Evolutionary conservation across 768 basidiomycete genomes (phyloP).

Genomic region (Suillus lakei): DNA sequence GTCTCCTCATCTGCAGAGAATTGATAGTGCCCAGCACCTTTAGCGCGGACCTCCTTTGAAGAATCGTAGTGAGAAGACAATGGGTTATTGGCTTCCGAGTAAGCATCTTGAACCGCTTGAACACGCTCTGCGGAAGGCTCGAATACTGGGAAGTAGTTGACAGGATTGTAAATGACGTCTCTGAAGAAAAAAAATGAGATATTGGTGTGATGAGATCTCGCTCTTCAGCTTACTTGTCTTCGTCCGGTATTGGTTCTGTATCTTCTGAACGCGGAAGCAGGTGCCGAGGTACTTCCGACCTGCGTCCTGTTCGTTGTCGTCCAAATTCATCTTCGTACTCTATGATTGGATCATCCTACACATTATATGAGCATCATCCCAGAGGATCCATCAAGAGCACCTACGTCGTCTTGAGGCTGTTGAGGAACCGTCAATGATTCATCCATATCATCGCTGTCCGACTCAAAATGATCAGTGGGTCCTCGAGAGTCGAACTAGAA

Average conservation of each 20-base stretch:
- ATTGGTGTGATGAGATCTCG: background rate
- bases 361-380: constrained; percentile 7
- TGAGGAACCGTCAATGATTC: constrained; percentile 73
- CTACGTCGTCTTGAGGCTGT: constrained; percentile 45
- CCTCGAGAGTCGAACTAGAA: constrained; percentile 70
- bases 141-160: constrained; percentile 87
- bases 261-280: constrained; percentile 52
- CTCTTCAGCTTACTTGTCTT: constrained; percentile 57
- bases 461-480: constrained; percentile 54
- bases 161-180: constrained; percentile 74
- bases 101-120: constrained; percentile 71
- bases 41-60: constrained; percentile 78
- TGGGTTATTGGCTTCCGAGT: constrained; percentile 71
- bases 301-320: constrained; percentile 66
- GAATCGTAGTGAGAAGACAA: constrained; percentile 84
- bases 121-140: constrained; percentile 82
- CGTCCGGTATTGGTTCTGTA: constrained; percentile 44
- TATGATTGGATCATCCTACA: constrained; percentile 74
- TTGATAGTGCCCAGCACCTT: constrained; percentile 91
- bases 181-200: constrained; percentile 35
- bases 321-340: constrained; percentile 92
- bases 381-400: constrained; percentile 6
- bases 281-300: constrained; percentile 79
- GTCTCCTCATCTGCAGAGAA: constrained; percentile 88
- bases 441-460: constrained; percentile 78